Base-by-base conservation (phyloP, 2,329 filamentous ascomycete genomes). In the Fusarium lateritium region DNA sequence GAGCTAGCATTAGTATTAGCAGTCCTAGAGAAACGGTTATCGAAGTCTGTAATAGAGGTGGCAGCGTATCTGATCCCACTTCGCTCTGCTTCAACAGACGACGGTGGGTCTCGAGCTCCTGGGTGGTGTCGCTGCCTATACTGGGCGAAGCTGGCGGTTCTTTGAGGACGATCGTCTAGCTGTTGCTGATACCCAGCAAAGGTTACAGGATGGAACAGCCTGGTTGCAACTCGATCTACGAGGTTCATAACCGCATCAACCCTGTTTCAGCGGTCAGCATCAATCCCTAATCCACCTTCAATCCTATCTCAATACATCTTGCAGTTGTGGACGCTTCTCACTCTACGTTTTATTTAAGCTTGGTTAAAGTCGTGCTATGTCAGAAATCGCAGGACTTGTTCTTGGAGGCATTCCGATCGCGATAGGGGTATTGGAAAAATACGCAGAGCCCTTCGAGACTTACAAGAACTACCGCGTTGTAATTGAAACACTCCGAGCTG, bases 131-230 rank as follows among this genome's bases (percentile, higher is more conserved):
- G 10, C 9, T 31, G 49, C 15, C 51, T 39, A 10, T n/a, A 28
- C 13, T 34, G n/a, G 9, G 60, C 67, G 19, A 56, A 69, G 1
- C 21, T n/a, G 17, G 34, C n/a, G 24, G 62, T 67, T 38, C 62
- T 54, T 40, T 13, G 28, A 9, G 2, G 15, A n/a, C 38, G 15
- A 26, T 67, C 34, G 17, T 50, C 45, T n/a, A 17, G 44, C 5
- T 45, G 24, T 19, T 64, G 17, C 4, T 19, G 21, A 21, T n/a
- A 17, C 9, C 56, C 66, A 28, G 24, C 10, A 4, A 69, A 33
- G 26, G 39, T 38, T 26, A 63, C 53, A 28, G 28, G 28, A 28
- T 28, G 28, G 28, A 28, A 10, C 10, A 10, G 28, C 28, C 10
- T 28, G 3, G 10, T 28, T 11, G 10, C 28, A 28, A 3, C 28